Evolutionary conservation across 2,329 filamentous ascomycete genomes (phyloP).

Genomic region (Onygenales sp.): DNA sequence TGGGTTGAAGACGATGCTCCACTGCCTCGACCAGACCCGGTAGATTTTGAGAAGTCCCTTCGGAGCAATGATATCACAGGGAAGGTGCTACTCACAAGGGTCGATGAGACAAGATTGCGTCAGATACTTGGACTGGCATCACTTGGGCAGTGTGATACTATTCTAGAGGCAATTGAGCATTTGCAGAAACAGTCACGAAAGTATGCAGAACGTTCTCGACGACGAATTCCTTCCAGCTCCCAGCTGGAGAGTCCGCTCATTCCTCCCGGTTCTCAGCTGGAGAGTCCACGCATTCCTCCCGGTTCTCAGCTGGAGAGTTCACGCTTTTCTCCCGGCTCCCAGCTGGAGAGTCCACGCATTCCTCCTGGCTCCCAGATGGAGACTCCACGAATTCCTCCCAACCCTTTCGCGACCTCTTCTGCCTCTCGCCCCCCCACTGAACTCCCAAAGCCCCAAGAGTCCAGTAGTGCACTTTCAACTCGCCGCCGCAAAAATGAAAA

Average conservation of each 20-base stretch:
- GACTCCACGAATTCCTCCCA: not conserved
- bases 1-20: slow-evolving; percentile 24
- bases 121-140: slow-evolving; percentile 50
- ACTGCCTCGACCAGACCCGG: slow-evolving; percentile 42
- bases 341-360: not conserved
- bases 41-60: slow-evolving; percentile 45
- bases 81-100: slow-evolving; percentile 50
- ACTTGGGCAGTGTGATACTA: slow-evolving; percentile 47
- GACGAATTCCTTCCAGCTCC: not conserved
- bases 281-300: not conserved
- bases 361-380: no score
- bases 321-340: not conserved
- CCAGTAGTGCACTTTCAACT: not conserved
- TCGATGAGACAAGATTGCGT: slow-evolving; percentile 39
- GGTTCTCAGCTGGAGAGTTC: no score
- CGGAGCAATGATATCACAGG: slow-evolving; percentile 58
- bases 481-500: slow-evolving; percentile 15
- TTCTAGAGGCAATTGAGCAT: slow-evolving; percentile 49
- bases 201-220: slow-evolving; percentile 30
- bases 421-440: not conserved
- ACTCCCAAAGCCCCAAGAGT: not conserved
- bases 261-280: not conserved
- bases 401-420: not conserved
- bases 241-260: not conserved
- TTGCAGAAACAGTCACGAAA: slow-evolving; percentile 45